Evolutionary conservation across 495 filamentous ascomycete genomes (phyloP), one percentile per base, ranked within the genome.

Genomic region (Podospora comata): DNA sequence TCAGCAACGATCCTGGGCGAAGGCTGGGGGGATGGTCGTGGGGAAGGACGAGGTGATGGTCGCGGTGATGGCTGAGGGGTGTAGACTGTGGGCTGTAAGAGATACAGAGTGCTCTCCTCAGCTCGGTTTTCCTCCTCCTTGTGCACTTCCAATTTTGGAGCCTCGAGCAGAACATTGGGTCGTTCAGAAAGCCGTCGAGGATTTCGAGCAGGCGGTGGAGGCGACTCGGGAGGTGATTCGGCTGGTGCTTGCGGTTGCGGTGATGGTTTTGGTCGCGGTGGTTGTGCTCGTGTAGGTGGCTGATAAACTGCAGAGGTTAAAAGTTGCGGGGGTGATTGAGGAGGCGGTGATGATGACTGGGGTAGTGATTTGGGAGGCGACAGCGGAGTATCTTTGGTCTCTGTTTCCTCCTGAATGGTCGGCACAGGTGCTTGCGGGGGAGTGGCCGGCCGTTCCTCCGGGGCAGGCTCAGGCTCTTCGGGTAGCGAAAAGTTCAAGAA

Each of bases 31-130:
- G 78, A 79, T 6, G 84, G 81, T 28, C 80, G 77, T 1, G 85
- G 81, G 18, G 78, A 79, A 5, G 84, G 81, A 26, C 80, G 77
- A 0, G 85, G 81, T 5, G 82, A 84, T n/a, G 81, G 81, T 23
- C 81, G 68, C 18, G 81, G 81, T 23, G 78, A 79, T 6, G 84
- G 81, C 39, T 80, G 77, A 0, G 85, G 85, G 9, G 81, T 86
- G 70, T 86, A 87, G 0, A 83, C 86, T 63, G 79, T 79, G 15
- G 85, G 85, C 65, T 85, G 82, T 48, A 86, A 70, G 19, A 85
- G 78, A 68, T 80, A 84, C 16, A 85, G 66, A 0, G 77, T 72
- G 15, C 76, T 73, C 57, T 79, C 77, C 28, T 77, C 75, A 0
- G 73, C 66, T 9, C 67, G 48, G 56, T 69, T 66, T 20, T 65